Evolutionary conservation across 495 filamentous ascomycete species (phyloP), one percentile per base, ranked within the genome.

Genomic region (Acidomyces sp.): DNA sequence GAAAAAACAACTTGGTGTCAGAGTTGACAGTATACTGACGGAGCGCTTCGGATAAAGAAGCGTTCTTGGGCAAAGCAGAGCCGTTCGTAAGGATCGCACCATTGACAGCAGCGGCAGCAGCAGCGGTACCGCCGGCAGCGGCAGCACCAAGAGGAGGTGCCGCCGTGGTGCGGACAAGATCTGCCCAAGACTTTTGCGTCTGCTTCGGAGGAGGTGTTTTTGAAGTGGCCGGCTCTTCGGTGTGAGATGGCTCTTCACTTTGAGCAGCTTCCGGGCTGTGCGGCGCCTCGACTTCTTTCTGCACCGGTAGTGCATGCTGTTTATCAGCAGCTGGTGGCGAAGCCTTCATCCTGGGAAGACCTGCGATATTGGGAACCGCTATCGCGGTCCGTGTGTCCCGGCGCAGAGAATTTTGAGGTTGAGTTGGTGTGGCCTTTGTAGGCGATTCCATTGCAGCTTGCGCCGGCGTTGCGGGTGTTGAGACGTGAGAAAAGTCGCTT

Each of bases 151-250:
- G 43, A 19, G 45, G 39, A 20, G 53, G 32, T 6, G 51, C 53
- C 28, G 49, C 54, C 34, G 77, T 68, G 24, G 69, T 68, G 27
- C 75, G 62, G 29, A 88, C 75, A 13, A 92, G 61, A 32, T 80
- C 79, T 7, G 82, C 76, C 84, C 84, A 92, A 3, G 78, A 77
- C 55, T 82, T 85, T 3, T 79, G 78, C 11, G 56, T 38, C 7
- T 51, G 32, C 37, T 55, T 59, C 28, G 60, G 65, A 3, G 62
- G 46, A 21, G 70, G 55, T 3, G 64, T 56, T 16, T 59, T 58
- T 30, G 68, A 54, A 11, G 67, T 58, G 12, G 54, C 40, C 16
- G 54, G 37, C 17, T 55, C 53, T 19, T 66, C 58, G 9, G 53
- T 37, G 1, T 51, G 42, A 24, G 62, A 52, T 12, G 54, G 41